These are phyloP conservation scores for Mortierella sp. DNA, from an alignment of 371 early-diverging fungal species.

Conservation along the genomic window DNA sequence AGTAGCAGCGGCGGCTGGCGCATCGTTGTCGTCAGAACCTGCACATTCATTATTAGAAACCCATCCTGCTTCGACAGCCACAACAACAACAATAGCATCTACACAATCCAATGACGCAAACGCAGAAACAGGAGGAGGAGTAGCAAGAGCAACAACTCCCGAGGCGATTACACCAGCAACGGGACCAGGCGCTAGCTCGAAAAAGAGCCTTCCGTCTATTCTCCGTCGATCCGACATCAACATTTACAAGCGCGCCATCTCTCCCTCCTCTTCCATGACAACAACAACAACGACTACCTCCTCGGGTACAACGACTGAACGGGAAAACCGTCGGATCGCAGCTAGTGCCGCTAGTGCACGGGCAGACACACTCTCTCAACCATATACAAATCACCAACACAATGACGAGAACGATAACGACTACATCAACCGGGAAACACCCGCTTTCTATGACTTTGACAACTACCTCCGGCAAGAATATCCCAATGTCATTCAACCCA, in stretches of 20 bases:
- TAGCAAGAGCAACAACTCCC: neutral
- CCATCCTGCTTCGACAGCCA: neutral
- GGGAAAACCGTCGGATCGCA: neutral
- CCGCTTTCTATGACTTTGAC: neutral
- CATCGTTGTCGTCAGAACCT: neutral
- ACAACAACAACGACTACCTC: neutral
- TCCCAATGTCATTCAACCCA: slow-evolving; percentile 35
- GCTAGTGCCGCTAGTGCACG: neutral
- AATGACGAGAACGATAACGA: slow-evolving; percentile 7
- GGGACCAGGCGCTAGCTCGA: neutral
- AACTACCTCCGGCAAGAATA: slow-evolving; percentile 36
- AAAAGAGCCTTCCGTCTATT: slow-evolving; percentile 21
- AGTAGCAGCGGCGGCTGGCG: neutral
- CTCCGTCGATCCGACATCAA: slow-evolving; percentile 44
- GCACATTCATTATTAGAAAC: neutral
- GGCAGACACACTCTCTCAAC: neutral
- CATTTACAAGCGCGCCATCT: slow-evolving; percentile 13
- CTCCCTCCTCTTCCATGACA: slow-evolving; percentile 7
- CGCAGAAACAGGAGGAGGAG: neutral
- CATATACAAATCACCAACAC: slow-evolving; percentile 18
- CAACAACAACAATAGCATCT: slow-evolving; percentile 12
- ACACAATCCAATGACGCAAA: neutral
- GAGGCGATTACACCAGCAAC: neutral
- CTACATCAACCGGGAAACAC: neutral
- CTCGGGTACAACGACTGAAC: neutral